phyloP scores from a whole-genome alignment of 768 basidiomycete species.

The Daedaleopsis nitida region DNA sequence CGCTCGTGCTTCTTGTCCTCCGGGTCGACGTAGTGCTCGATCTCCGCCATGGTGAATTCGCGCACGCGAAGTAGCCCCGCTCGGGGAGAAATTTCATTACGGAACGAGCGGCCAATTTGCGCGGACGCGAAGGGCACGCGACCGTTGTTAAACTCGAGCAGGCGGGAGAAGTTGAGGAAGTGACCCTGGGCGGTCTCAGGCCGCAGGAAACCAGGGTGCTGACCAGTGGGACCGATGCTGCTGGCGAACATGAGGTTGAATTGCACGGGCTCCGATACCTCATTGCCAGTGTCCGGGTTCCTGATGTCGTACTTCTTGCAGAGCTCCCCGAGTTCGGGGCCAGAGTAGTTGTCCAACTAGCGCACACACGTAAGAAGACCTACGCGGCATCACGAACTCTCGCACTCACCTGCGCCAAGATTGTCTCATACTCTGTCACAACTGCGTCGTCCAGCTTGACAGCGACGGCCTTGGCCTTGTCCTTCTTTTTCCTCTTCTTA shows the following conservation, averaged over 20 bases:
- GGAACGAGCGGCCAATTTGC: conserved; percentile 93
- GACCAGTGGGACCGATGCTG: conserved; percentile 96
- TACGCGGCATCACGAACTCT: background rate
- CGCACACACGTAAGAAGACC: conserved; percentile 12
- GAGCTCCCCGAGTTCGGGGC: conserved; percentile 85
- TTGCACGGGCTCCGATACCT: conserved; percentile 88
- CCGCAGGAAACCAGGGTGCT: conserved; percentile 93
- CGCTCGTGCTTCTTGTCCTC: conserved; percentile 82
- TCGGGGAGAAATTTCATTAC: conserved; percentile 97
- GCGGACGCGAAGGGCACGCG: conserved; percentile 96
- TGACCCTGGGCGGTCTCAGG: conserved; percentile 99
- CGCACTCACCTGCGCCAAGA: conserved; percentile 80
- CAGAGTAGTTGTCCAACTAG: conserved; percentile 93
- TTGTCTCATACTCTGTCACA: conserved; percentile 75
- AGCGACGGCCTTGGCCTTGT: conserved; percentile 71
- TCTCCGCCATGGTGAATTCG: conserved; percentile 99
- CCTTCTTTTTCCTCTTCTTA: conserved; percentile 69
- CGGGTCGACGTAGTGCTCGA: conserved; percentile 98
- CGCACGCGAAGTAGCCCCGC: conserved; percentile 95
- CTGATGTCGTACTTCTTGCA: conserved; percentile 77
- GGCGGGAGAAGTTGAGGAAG: conserved; percentile 96
- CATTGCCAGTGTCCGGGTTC: conserved; percentile 92
- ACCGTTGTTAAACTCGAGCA: conserved; percentile 98
- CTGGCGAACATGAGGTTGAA: conserved; percentile 99
- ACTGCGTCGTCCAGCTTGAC: conserved; percentile 74